Evolutionary conservation across 2,329 filamentous ascomycete genomes (phyloP).

Genomic region (Pseudogymnoascus pannorum): DNA sequence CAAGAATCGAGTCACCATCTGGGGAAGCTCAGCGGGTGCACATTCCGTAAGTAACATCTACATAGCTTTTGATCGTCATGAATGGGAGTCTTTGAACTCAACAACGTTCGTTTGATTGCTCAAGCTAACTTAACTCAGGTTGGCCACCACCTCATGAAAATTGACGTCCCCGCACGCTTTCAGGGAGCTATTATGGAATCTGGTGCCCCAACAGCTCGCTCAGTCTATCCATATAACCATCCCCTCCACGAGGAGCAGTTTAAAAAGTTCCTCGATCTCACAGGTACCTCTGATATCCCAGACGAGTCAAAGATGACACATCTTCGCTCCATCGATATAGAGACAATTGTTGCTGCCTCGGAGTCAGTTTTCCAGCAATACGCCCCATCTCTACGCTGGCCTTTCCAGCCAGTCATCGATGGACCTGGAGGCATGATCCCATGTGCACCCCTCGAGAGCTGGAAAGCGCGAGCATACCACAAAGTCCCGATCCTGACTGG

Average conservation of each 20-base stretch:
- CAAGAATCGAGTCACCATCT: slow-evolving; percentile 48
- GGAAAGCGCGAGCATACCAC: slow-evolving; percentile 45
- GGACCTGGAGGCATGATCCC: slow-evolving; percentile 46
- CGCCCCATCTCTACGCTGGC: slow-evolving; percentile 43
- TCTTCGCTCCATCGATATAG: slow-evolving; percentile 39
- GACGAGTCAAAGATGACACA: slow-evolving; percentile 41
- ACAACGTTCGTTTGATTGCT: neutral
- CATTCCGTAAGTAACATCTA: slow-evolving; percentile 43
- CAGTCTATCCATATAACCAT: slow-evolving; percentile 46
- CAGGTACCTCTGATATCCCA: slow-evolving; percentile 42
- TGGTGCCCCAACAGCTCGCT: slow-evolving; percentile 47
- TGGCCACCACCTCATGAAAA: slow-evolving; percentile 57
- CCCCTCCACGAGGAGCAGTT: slow-evolving; percentile 50
- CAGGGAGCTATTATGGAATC: slow-evolving; percentile 50
- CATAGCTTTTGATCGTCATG: neutral
- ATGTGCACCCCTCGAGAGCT: slow-evolving; percentile 51
- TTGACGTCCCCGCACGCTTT: slow-evolving; percentile 36
- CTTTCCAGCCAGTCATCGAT: slow-evolving; percentile 66
- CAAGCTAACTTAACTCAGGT: slow-evolving; percentile 37
- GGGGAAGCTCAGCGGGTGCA: slow-evolving; percentile 55
- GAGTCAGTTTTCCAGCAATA: slow-evolving; percentile 38
- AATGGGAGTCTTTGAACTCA: slow-evolving; percentile 12
- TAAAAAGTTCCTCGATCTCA: slow-evolving; percentile 43
- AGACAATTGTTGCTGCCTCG: slow-evolving; percentile 35
- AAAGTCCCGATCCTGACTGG: slow-evolving; percentile 59